These are phyloP conservation scores for Colletotrichum liriopes DNA, from an alignment of 2,329 filamentous ascomycete species.

Conservation along the genomic window DNA sequence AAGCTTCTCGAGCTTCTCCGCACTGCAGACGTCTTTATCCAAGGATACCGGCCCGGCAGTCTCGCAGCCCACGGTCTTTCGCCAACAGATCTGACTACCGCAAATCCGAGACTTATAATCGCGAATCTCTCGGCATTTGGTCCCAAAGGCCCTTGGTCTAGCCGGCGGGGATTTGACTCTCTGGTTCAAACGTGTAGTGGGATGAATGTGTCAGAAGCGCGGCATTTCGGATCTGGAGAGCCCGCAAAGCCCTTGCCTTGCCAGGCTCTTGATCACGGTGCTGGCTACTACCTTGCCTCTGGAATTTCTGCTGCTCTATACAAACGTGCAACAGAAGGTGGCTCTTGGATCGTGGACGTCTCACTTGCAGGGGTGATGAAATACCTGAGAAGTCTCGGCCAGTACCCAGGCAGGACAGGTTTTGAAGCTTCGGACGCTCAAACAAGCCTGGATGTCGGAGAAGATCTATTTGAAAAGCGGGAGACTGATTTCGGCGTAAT, in stretches of 20 bases:
- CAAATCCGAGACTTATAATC: constrained; percentile 62
- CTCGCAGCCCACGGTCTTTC: constrained; percentile 59
- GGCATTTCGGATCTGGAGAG: constrained; percentile 58
- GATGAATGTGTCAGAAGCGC: constrained; percentile 70
- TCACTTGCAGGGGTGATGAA: constrained; percentile 55
- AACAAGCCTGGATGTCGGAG: constrained; percentile 41
- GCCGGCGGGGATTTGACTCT: not conserved
- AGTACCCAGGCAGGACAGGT: constrained; percentile 60
- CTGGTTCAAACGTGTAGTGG: constrained; percentile 66
- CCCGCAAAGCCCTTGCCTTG: constrained; percentile 62
- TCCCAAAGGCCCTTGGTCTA: constrained; percentile 53
- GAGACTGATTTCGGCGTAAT: constrained; percentile 63
- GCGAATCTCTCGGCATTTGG: constrained; percentile 70
- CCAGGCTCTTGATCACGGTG: constrained; percentile 71
- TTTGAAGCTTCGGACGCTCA: constrained; percentile 57
- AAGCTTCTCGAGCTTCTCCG: constrained; percentile 51
- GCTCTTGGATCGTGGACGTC: constrained; percentile 44
- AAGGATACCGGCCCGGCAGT: constrained; percentile 64
- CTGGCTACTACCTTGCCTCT: constrained; percentile 69
- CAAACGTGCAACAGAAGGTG: constrained; percentile 59
- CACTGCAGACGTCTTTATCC: constrained; percentile 59
- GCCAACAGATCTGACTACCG: constrained; percentile 52
- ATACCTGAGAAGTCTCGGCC: constrained; percentile 69
- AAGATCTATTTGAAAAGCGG: constrained; percentile 61
- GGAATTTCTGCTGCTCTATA: constrained; percentile 68